Evolutionary conservation across 495 filamentous ascomycete species (phyloP), one percentile per base, ranked within the genome.

Genomic region (Cercophora samala): DNA sequence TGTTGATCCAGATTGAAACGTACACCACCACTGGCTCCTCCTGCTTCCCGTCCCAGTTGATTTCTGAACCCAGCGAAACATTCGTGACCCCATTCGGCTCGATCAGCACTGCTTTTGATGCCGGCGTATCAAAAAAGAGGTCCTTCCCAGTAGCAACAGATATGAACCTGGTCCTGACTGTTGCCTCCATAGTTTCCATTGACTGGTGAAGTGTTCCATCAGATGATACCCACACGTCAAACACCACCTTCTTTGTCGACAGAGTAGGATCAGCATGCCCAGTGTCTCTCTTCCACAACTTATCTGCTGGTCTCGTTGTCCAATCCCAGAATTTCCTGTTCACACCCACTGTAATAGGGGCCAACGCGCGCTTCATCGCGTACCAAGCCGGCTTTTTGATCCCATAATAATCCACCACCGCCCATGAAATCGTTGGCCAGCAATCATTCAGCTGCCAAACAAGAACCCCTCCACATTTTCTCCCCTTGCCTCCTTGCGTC

Each of bases 381-480:
- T 91, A 95, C 77, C 88, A 96, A 3, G 88, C 88, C 3, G 88
- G 85, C 75, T 96, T 96, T 24, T 87, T 89, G 8, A 90, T 81
- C 60, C 89, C 78, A 73, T 87, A 90, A 71, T 92, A 92, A 74
- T 96, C 92, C 6, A 88, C 88, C 56, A 95, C 87, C 1, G 90
- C 84, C 90, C 91, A 91, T 4, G 87, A 91, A 65, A 88, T 92
- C 6, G 85, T 87, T 1, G 93, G 91, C 92, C 91, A 97, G 76
- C 91, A 93, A 77, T 97, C 93, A 67, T 96, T 97, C 56, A 95
- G 75, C 74, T 97, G 93, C 93, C 93, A 97, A 1, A 95, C 87
- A n/a, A 97, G 79, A 17, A 89, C 90, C 17, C 93, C 93, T 58
- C 89, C 89, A 71, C 93, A 96, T 19, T 77, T 71, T 65, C 90